A percentile compares a stretch with the other conserved stretches of the same genome.
These are phyloP conservation scores for Boletus bicolor DNA, from an alignment of 768 basidiomycete genomes.

Conservation along the genomic window DNA sequence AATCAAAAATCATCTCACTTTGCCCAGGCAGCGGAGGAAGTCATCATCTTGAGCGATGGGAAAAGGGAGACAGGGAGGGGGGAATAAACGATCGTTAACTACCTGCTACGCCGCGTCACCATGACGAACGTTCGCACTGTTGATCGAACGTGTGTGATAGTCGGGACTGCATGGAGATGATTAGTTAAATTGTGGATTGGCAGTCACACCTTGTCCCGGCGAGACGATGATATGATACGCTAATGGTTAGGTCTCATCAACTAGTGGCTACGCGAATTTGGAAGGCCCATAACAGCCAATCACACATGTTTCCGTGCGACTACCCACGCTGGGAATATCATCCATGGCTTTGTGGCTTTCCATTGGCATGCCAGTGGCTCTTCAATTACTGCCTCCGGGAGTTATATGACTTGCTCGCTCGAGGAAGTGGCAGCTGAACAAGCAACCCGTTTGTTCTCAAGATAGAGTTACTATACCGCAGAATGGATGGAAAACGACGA, in stretches of 20 bases:
- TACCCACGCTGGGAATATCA: too few relatives aligned
- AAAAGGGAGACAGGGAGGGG: not conserved
- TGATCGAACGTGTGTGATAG: not conserved
- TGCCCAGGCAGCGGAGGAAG: not conserved
- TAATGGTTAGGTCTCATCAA: too few relatives aligned
- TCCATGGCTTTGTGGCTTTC: too few relatives aligned
- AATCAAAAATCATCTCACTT: not conserved
- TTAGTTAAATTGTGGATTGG: too few relatives aligned
- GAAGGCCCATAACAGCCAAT: too few relatives aligned
- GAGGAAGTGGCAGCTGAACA: not conserved
- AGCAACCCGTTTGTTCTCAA: not conserved
- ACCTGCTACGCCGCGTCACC: not conserved
- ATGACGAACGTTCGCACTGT: not conserved
- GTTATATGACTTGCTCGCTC: not conserved
- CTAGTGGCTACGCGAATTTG: too few relatives aligned
- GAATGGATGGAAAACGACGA: not conserved
- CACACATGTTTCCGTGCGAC: too few relatives aligned
- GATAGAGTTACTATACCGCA: not conserved
- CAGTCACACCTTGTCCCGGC: not conserved
- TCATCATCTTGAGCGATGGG: not conserved
- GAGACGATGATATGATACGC: too few relatives aligned
- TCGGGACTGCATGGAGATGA: not conserved
- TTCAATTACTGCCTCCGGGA: too few relatives aligned
- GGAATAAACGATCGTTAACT: not conserved
- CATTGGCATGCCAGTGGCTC: too few relatives aligned